These are phyloP conservation scores for Fragaria nilgerrensis DNA, from an alignment of 306 rosid genomes.

Conservation along the genomic window DNA sequence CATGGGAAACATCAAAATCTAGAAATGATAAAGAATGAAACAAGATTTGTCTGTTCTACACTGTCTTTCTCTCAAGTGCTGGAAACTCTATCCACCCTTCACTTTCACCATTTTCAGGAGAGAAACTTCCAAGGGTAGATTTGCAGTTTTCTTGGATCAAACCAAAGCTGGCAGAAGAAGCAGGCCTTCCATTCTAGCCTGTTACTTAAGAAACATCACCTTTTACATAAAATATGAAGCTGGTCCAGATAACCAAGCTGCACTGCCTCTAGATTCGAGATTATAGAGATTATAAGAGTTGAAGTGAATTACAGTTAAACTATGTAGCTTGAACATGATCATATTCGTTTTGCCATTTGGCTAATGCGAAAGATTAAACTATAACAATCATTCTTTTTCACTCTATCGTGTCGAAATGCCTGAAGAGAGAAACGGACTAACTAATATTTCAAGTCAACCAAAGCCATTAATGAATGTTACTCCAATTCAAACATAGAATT, in stretches of 20 bases:
- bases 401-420: conserved; percentile 5
- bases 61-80: neutral
- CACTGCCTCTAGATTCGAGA: conserved; percentile 11
- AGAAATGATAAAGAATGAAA: neutral
- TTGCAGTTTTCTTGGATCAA: conserved; percentile 13
- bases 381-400: neutral
- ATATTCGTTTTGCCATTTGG: neutral
- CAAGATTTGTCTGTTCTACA: conserved; percentile 6
- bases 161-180: conserved; percentile 7
- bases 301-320: neutral
- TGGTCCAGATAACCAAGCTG: conserved; percentile 6
- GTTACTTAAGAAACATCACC: conserved; percentile 12
- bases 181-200: conserved; percentile 14
- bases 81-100: neutral
- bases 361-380: neutral
- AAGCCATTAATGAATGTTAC: neutral
- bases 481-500: neutral
- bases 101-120: neutral
- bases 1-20: conserved; percentile 5
- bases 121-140: conserved; percentile 8
- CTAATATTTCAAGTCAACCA: neutral
- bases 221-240: neutral
- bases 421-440: neutral
- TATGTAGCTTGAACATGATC: neutral
- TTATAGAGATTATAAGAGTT: conserved; percentile 6